A percentile compares a stretch with the other conserved stretches of the same genome.
These are phyloP conservation scores for Trichophyton simii DNA, from an alignment of 2,329 filamentous ascomycete species.

Conservation along the genomic window DNA sequence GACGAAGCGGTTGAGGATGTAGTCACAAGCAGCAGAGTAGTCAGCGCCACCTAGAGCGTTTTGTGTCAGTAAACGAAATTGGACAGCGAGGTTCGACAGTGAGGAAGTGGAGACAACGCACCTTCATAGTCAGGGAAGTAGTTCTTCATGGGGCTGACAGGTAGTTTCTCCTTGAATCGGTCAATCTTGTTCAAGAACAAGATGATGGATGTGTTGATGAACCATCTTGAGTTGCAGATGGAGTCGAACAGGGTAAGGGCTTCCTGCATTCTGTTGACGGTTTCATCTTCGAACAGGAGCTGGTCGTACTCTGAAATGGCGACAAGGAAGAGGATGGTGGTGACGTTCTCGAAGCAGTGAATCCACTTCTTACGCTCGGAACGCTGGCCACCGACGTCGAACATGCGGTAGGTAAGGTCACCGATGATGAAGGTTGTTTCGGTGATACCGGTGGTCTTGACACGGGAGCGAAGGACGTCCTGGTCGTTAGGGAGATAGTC, in stretches of 20 bases:
- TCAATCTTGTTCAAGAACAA: conserved; percentile 66
- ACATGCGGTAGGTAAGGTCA: conserved; percentile 91
- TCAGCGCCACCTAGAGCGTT: conserved; percentile 61
- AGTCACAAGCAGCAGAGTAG: conserved; percentile 91
- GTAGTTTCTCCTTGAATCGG: conserved; percentile 61
- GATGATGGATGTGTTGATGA: conserved; percentile 60
- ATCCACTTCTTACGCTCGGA: conserved; percentile 99
- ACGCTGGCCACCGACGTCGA: conserved; percentile 89
- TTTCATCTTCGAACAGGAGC: conserved; percentile 90
- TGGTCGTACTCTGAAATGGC: conserved; percentile 97
- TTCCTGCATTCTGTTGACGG: conserved; percentile 67
- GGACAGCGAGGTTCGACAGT: conserved; percentile 2
- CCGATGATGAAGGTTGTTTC: conserved; percentile 94
- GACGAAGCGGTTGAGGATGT: conserved; percentile 97
- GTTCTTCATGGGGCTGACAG: conserved; percentile 61
- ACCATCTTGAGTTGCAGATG: conserved; percentile 61
- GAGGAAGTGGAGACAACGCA: conserved; percentile 15
- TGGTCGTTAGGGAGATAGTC: conserved; percentile 94
- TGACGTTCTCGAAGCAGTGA: conserved; percentile 96
- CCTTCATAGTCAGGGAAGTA: conserved; percentile 69
- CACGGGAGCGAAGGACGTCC: conserved; percentile 87
- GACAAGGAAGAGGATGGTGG: conserved; percentile 89
- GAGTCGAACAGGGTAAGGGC: conserved; percentile 59
- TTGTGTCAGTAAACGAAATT: conserved; percentile 8
- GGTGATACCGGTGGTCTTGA: conserved; percentile 95